Conservation (phyloP, 805 yeast genomes). For the Candida sanyiensis region DNA sequence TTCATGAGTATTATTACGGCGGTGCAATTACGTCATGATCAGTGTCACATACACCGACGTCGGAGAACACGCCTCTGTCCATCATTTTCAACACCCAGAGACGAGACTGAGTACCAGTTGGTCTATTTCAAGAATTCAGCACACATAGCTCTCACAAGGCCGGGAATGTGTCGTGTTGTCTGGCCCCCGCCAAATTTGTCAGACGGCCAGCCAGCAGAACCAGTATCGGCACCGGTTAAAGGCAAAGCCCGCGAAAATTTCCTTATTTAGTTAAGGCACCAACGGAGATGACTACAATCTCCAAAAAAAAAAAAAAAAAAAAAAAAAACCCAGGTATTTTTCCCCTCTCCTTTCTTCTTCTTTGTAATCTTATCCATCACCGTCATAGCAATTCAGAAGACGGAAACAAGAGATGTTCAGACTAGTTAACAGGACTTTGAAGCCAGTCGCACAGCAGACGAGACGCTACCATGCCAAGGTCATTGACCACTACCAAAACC, state of each 20-base stretch:
- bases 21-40: too few relatives aligned
- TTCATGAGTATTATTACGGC: too few relatives aligned
- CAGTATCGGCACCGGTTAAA: too few relatives aligned
- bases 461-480: conserved; percentile 84
- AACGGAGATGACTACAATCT: not conserved
- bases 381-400: not conserved
- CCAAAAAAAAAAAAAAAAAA: not conserved
- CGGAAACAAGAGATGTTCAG: conserved; percentile 18
- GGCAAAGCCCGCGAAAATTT: conserved; percentile 7
- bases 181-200: too few relatives aligned
- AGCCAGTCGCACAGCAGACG: conserved; percentile 23
- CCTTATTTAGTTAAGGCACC: not conserved
- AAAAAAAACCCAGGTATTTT: not conserved
- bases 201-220: too few relatives aligned
- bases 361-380: conserved; percentile 1
- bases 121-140: too few relatives aligned
- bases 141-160: too few relatives aligned
- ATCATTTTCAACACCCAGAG: too few relatives aligned
- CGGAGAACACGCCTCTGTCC: too few relatives aligned
- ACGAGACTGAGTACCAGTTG: too few relatives aligned
- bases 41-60: too few relatives aligned
- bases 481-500: conserved; percentile 93
- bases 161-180: too few relatives aligned
- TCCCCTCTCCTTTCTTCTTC: not conserved
- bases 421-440: conserved; percentile 16